These are phyloP conservation scores for Boletus sp. DNA, from an alignment of 768 basidiomycete genomes.

Conservation along the genomic window DNA sequence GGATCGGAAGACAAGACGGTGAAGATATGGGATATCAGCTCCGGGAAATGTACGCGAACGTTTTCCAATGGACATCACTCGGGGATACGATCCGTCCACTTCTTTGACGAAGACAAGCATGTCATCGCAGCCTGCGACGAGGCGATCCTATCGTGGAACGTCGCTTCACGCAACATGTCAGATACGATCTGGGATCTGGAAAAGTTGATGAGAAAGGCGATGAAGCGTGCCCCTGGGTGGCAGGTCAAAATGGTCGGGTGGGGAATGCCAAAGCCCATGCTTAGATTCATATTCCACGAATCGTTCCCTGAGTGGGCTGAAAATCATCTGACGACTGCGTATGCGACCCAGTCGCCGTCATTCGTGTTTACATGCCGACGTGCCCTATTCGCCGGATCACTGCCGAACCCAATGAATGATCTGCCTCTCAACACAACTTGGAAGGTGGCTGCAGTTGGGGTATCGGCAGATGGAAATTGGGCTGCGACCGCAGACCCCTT, in stretches of 20 bases:
- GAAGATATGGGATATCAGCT: constrained; percentile 21
- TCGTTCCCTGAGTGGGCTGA: background rate
- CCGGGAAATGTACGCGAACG: constrained; percentile 16
- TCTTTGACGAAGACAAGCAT: constrained; percentile 9
- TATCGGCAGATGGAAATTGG: constrained; percentile 23
- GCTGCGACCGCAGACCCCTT: constrained; percentile 8
- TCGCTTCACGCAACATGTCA: constrained; percentile 2
- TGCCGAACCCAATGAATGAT: background rate
- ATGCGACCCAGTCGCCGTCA: constrained; percentile 2
- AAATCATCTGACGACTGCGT: background rate
- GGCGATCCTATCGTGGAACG: constrained; percentile 6
- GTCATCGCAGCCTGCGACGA: constrained; percentile 11
- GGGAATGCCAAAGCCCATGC: background rate
- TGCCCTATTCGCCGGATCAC: background rate
- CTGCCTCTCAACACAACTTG: background rate
- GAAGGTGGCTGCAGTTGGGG: background rate
- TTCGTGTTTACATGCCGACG: background rate
- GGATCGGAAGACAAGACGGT: constrained; percentile 27
- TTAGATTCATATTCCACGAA: background rate
- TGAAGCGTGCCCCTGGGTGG: constrained; percentile 1
- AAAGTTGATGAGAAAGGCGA: background rate
- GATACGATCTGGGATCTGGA: background rate
- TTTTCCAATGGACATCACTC: constrained; percentile 15
- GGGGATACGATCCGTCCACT: constrained; percentile 13
- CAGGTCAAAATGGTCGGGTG: constrained; percentile 2